Evolutionary conservation across 192 early-diverging fungal species (phyloP), one percentile per base, ranked within the genome.

Genomic region (Kickxella alabastrina): DNA sequence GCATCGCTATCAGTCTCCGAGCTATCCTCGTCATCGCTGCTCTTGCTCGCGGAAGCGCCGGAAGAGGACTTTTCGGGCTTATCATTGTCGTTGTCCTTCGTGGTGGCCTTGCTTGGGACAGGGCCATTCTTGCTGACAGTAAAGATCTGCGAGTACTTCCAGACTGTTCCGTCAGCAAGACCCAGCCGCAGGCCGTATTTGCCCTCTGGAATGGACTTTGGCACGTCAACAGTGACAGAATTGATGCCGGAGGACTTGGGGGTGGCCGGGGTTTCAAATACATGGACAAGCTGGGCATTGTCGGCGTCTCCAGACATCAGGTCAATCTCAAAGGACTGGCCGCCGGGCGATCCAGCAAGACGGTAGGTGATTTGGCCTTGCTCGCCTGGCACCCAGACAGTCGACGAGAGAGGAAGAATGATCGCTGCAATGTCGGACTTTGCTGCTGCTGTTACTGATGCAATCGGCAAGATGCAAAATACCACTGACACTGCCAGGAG

Each of bases 281-380:
- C 46, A 35, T 65, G 43, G 3, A 66, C 56, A 1, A 66, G 51
- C 46, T 59, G 64, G 1, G 64, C 64, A 35, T 66, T 66, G 15
- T 59, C 19, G 2, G 64, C 46, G 3, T 59, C 45, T 5, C 64
- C 64, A 6, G 34, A 28, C 31, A 66, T 48, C 46, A 66, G 27
- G 24, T 59, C 64, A 15, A 66, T 66, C 23, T 66, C 64, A 25
- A 48, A 59, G 13, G 64, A 39, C 12, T 37, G 37, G 37, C 29
- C 49, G 21, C 42, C 50, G 21, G 51, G 46, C 2, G 35, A 24
- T 10, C 52, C 64, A 3, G 56, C 35, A 27, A 57, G 28, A 2
- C 64, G 43, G 41, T 57, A 66, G 2, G 56, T 24, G 15, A 59
- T 48, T 27, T 35, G 38, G 3, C 28, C 56, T 23, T 42, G 26